Base-by-base conservation (phyloP, 2,329 filamentous ascomycete species). In the Trichoderma sp. region DNA sequence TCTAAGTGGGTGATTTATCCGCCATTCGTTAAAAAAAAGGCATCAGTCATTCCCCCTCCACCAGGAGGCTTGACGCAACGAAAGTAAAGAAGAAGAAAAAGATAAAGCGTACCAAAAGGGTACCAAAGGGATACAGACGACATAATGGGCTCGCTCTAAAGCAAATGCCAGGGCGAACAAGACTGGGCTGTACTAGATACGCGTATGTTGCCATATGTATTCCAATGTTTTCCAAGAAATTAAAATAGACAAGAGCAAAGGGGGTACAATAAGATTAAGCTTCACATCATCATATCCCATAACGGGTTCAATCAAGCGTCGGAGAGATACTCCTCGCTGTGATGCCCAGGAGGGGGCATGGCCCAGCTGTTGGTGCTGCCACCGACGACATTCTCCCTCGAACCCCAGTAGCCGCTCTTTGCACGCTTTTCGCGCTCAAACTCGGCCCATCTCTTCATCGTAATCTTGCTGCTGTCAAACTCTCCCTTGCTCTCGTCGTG, bases 401-500 rank as follows among this genome's bases (percentile, higher is more conserved):
- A 78, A 30, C 79, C 81, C 81, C 83, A 86, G 75, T 83, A 84
- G 67, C 79, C 78, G 71, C 74, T 79, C 69, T 78, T 79, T 59
- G 77, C 74, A 39, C 85, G 80, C 67, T 85, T 83, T 68, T 88
- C 85, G 19, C 85, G 81, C 82, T 99, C 95, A 75, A 98, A 99
- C 78, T 99, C 95, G 68, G 89, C 90, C 95, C 95, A 99, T 72
- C 95, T 83, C 84, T 97, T 97, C 95, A 99, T 99, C 44, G 94
- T 97, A 76, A 99, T 99, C 86, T 97, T 96, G 78, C 90, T 96
- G 77, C 91, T 96, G 78, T 99, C 96, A 73, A 99, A 99, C 78
- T 98, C 95, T 69, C 95, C 95, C 78, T 97, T 92, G 68, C 90
- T 90, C 73, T 94, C 93, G 68, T 93, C 88, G 39, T 92, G 91